phyloP scores from a whole-genome alignment of 495 filamentous ascomycete genomes.

The Penicillium paradoxum region DNA sequence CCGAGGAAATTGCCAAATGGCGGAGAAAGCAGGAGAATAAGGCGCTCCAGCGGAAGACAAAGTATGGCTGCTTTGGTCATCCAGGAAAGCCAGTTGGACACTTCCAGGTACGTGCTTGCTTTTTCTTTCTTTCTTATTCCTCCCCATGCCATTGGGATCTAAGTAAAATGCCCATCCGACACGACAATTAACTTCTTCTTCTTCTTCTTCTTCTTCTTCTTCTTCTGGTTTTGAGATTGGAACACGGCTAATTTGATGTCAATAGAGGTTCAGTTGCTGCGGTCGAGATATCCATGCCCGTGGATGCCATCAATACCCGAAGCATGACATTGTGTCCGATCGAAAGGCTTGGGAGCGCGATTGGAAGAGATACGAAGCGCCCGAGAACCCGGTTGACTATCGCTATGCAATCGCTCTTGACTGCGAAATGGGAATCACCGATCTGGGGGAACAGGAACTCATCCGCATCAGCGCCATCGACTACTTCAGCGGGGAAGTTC shows the following conservation, averaged over 20 bases:
- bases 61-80: neutral
- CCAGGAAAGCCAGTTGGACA: neutral
- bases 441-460: slow-evolving; percentile 29
- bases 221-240: neutral
- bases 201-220: neutral
- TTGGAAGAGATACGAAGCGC: neutral
- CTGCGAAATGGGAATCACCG: slow-evolving; percentile 45
- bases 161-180: too few relatives aligned
- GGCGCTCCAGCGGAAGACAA: neutral
- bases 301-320: neutral
- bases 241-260: neutral
- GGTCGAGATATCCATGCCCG: neutral
- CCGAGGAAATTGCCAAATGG: neutral
- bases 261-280: neutral
- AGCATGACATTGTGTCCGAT: neutral
- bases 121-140: neutral
- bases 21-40: neutral
- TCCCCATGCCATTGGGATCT: neutral
- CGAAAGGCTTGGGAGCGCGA: neutral
- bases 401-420: slow-evolving; percentile 40
- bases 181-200: too few relatives aligned
- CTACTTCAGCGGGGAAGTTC: slow-evolving; percentile 35
- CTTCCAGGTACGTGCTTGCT: neutral
- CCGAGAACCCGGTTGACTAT: neutral
- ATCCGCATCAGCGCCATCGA: slow-evolving; percentile 42